Evolutionary conservation across 1,139 yeast genomes (phyloP).

Genomic region (Kurtzmaniella quercitrusa): DNA sequence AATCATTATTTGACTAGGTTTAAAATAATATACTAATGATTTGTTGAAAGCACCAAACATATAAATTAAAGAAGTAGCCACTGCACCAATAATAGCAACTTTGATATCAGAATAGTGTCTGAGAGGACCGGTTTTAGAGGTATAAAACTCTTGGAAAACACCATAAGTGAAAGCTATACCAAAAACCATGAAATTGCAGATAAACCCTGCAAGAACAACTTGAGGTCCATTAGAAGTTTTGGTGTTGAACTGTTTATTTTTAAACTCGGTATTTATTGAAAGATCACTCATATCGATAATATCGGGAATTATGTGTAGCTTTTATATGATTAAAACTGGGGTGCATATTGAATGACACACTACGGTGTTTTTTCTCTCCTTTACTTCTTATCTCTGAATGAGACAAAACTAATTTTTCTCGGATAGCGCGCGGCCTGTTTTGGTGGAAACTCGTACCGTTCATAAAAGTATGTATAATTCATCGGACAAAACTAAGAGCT

Average conservation of each 20-base stretch:
- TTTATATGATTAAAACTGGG: too few species aligned
- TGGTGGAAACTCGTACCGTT: too few species aligned
- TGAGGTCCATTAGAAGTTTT: not conserved
- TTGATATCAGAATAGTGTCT: constrained; percentile 16
- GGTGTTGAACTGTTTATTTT: not conserved
- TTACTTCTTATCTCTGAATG: too few species aligned
- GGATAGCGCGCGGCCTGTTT: too few species aligned
- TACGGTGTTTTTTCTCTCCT: too few species aligned
- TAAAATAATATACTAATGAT: constrained; percentile 14
- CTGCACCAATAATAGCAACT: constrained; percentile 29
- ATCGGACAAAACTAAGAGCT: too few species aligned
- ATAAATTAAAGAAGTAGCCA: constrained; percentile 26
- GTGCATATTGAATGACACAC: too few species aligned
- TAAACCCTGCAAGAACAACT: constrained; percentile 22
- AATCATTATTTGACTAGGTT: constrained; percentile 21
- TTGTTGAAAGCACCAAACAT: constrained; percentile 23
- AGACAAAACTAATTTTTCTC: too few species aligned
- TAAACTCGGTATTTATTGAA: not conserved
- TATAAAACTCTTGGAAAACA: constrained; percentile 31
- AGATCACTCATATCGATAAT: not conserved
- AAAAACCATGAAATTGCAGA: constrained; percentile 30
- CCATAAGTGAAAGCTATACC: constrained; percentile 34
- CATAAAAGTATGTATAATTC: too few species aligned
- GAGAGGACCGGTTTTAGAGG: constrained; percentile 25
- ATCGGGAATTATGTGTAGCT: too few species aligned